phyloP scores from a whole-genome alignment of 2,329 filamentous ascomycete species.

The Chaetomium sp. region DNA sequence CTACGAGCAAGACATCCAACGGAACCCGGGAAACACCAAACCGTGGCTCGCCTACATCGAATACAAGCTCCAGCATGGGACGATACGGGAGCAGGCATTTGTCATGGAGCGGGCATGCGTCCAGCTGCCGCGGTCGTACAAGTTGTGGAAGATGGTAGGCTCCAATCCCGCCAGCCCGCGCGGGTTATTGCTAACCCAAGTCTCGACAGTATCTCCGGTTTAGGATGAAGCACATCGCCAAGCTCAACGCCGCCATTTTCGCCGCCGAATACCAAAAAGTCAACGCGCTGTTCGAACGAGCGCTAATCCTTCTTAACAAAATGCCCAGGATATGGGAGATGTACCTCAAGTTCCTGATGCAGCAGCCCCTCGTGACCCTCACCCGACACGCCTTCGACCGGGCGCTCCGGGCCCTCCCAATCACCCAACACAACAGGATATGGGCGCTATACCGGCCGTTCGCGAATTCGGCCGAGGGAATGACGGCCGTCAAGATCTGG shows the following conservation, averaged over 20 bases:
- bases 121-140: conserved; percentile 91
- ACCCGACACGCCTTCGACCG: conserved; percentile 90
- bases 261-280: conserved; percentile 86
- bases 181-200: conserved; percentile 27
- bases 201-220: conserved; percentile 76
- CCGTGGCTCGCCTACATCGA: conserved; percentile 95
- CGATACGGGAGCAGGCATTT: conserved; percentile 78
- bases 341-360: conserved; percentile 87
- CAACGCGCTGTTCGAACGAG: conserved; percentile 90
- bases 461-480: conserved; percentile 84
- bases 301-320: conserved; percentile 92
- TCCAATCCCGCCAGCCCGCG: conserved; percentile 13
- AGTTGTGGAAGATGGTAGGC: conserved; percentile 90
- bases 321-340: conserved; percentile 99
- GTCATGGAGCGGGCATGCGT: conserved; percentile 88
- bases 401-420: conserved; percentile 84
- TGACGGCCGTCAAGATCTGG: conserved; percentile 93
- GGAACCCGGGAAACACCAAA: conserved; percentile 81
- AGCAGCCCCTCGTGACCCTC: conserved; percentile 87
- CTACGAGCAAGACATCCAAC: conserved; percentile 94
- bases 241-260: conserved; percentile 80
- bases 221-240: conserved; percentile 76
- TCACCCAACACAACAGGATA: conserved; percentile 93
- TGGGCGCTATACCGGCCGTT: conserved; percentile 92
- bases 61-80: conserved; percentile 87